Evolutionary conservation across 306 rosid species (phyloP).

Genomic region (Cajanus cajan): DNA sequence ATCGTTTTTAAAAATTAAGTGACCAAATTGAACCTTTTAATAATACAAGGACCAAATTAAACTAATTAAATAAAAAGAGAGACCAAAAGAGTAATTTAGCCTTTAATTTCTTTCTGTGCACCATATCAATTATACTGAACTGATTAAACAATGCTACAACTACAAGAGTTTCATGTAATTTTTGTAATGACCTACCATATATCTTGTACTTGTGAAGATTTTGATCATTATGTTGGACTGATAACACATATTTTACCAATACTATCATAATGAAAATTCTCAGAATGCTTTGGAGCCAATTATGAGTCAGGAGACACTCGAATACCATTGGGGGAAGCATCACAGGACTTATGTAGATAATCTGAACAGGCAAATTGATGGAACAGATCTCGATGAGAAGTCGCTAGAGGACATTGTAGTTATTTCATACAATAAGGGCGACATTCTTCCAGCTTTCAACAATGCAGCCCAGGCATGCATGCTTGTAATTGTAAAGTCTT

Average conservation of each 20-base stretch:
- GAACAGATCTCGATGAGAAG: conserved; percentile 64
- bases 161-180: not conserved
- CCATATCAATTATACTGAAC: not conserved
- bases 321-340: conserved; percentile 96
- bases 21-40: no score
- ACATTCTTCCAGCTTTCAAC: conserved; percentile 79
- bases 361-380: conserved; percentile 78
- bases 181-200: not conserved
- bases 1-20: no score
- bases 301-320: conserved; percentile 78
- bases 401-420: conserved; percentile 60
- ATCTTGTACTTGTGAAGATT: not conserved
- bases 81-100: not conserved
- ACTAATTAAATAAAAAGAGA: no score
- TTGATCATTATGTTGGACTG: conserved; percentile 1
- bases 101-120: conserved; percentile 1
- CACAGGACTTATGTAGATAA: conserved; percentile 82
- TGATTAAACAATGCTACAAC: not conserved
- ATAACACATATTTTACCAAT: not conserved
- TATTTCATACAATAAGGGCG: conserved; percentile 69
- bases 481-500: not conserved
- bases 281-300: conserved; percentile 91
- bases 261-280: conserved; percentile 10
- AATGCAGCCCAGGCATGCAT: conserved; percentile 78
- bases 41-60: no score